Percentiles rank a stretch among this genome's conserved stretches.
Conservation (phyloP, 768 basidiomycete genomes). For the Strobilomyces confusus region DNA sequence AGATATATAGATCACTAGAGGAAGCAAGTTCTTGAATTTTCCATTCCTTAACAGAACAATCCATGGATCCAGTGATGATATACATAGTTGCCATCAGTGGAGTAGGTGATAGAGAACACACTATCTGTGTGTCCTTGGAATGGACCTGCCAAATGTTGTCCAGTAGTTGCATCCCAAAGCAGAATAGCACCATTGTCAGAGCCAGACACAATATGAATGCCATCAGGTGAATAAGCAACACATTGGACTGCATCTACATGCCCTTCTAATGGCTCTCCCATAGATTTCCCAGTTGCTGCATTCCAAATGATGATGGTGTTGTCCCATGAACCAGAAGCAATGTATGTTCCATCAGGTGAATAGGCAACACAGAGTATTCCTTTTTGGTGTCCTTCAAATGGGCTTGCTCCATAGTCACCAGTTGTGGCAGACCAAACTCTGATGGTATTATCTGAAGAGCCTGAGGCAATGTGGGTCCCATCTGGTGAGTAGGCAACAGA, state of each 20-base stretch:
- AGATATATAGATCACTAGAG: neutral
- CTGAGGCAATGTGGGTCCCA: no score
- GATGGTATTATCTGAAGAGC: neutral
- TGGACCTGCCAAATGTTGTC: neutral
- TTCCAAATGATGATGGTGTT: no score
- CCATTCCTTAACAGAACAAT: conserved; percentile 2
- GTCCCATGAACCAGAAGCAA: neutral
- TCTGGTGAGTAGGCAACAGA: neutral
- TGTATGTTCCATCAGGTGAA: conserved; percentile 1
- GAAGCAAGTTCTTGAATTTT: neutral
- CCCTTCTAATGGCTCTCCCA: neutral
- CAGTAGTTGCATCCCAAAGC: neutral
- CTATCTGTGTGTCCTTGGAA: neutral
- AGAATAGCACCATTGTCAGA: neutral
- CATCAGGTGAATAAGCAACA: conserved; percentile 1
- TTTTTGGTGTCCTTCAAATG: no score
- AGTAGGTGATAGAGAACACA: neutral
- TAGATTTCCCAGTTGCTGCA: no score
- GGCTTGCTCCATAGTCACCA: neutral
- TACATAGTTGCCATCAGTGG: neutral
- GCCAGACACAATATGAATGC: neutral
- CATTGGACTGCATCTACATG: neutral
- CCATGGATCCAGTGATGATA: neutral
- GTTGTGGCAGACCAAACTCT: neutral
- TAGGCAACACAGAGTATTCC: neutral